A percentile compares a stretch with the other conserved stretches of the same genome.
phyloP scores from a whole-genome alignment of 345 rosid species.

The Mangifera indica region DNA sequence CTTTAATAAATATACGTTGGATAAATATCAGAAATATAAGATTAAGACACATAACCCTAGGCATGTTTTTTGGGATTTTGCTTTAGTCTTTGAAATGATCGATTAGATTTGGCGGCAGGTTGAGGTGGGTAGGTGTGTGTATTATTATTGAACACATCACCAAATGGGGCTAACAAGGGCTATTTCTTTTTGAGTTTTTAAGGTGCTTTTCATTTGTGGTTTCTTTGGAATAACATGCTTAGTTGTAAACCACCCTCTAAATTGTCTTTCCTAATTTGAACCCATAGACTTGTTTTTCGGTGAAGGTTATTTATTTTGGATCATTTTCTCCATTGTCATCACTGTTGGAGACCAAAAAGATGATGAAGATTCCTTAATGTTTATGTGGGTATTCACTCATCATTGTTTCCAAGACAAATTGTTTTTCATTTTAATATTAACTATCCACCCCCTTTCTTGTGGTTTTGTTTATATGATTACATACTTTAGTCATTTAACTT shows the following conservation, averaged over 20 bases:
- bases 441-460: background rate
- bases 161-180: background rate
- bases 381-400: background rate
- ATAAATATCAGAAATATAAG: too few relatives aligned
- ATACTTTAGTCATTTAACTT: too few relatives aligned
- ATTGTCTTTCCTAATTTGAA: background rate
- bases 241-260: slow-evolving; percentile 10
- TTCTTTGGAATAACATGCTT: background rate
- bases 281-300: background rate
- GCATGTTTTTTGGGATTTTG: background rate
- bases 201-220: too few relatives aligned
- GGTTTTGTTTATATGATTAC: too few relatives aligned
- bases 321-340: background rate
- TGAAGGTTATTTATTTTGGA: slow-evolving; percentile 1
- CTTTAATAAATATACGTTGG: background rate
- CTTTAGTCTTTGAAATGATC: slow-evolving; percentile 18
- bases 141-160: slow-evolving; percentile 19
- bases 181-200: background rate
- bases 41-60: slow-evolving; percentile 7
- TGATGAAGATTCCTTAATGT: background rate
- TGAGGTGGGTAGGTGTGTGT: slow-evolving; percentile 1
- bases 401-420: background rate
- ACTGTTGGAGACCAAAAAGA: background rate
- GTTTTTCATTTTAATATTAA: background rate
- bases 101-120: slow-evolving; percentile 27